phyloP scores from a whole-genome alignment of 139 green algal genomes.

The Deuterostichococcus epilithicus region DNA sequence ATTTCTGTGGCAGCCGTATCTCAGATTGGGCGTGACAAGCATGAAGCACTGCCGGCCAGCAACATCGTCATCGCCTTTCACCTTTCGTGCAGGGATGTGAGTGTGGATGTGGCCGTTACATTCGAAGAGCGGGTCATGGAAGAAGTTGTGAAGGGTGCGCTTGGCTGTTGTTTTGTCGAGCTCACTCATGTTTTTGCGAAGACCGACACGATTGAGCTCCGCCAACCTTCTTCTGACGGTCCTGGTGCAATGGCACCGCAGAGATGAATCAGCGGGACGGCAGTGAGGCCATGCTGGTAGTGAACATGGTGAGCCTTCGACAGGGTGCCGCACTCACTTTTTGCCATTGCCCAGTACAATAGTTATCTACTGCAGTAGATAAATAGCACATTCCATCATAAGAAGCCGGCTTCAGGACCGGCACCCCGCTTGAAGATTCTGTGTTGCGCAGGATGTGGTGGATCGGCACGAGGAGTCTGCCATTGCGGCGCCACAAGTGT shows the following conservation, averaged over 20 bases:
- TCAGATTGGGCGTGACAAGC: no score
- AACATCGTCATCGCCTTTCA: no score
- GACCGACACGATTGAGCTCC: no score
- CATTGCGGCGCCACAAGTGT: conserved; percentile 62
- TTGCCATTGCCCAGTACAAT: not conserved
- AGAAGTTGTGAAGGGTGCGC: conserved; percentile 38
- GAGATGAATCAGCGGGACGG: conserved; percentile 49
- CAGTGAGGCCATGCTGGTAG: conserved; percentile 62
- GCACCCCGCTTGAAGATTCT: not conserved
- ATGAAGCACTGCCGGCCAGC: no score
- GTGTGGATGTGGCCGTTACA: conserved; percentile 60
- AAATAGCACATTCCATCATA: conserved; percentile 1
- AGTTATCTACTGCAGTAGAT: not conserved
- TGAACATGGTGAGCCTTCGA: conserved; percentile 70
- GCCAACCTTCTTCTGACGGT: no score
- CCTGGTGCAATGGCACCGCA: conserved; percentile 17
- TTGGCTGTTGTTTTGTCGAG: not conserved
- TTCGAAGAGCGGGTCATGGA: conserved; percentile 78
- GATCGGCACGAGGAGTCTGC: conserved; percentile 81
- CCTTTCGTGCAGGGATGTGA: not conserved
- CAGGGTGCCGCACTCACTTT: not conserved
- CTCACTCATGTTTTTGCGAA: no score
- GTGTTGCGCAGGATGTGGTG: conserved; percentile 58
- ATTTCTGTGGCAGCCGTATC: no score
- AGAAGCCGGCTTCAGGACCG: not conserved